Evolutionary conservation across 257 asterid species (phyloP), one percentile per base, ranked within the genome.

Genomic region (Echites panduratus): DNA sequence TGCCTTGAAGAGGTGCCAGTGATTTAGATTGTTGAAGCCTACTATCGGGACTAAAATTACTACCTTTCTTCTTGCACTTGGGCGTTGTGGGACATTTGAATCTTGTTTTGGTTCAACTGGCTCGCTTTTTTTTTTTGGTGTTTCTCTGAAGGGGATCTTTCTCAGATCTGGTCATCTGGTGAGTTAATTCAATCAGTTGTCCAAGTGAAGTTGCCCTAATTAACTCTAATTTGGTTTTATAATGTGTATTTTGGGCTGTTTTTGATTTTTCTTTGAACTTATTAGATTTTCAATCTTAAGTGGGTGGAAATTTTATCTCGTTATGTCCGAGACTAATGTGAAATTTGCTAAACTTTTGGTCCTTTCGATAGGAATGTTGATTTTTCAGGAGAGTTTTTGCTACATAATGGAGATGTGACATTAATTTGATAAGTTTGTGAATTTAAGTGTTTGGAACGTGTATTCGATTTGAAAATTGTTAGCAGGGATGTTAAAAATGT

Each of bases 151-250:
- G n/a, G n/a, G 64, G 35, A 73, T 38, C 85, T 85, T 70, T 71
- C 69, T 78, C 76, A 87, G 96, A 90, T 88, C 96, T 89, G 90
- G 82, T 77, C 74, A 73, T 82, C 85, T 44, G 91, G 96, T 92
- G 81, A 83, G 92, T 84, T 74, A 71, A 41, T 78, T 70, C 68
- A 22, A 68, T 29, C 68, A 6, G 0, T 40, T 20, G 52, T 66
- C 79, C 22, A 70, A 61, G 74, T 73, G 27, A 41, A 24, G 20
- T 59, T 73, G 59, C 56, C 2, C 20, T 58, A 20, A 24, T 11
- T 20, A 6, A 35, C 17, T 45, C 63, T 29, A 27, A 4, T 68
- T 24, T 47, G 44, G 24, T 17, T 12, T 44, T 16, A 35, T 63
- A n/a, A 48, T 47, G 35, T 40, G 66, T 48, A 52, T 22, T 64